Evolutionary conservation across 2,329 filamentous ascomycete genomes (phyloP).

Genomic region (Phialemonium atrogriseum): DNA sequence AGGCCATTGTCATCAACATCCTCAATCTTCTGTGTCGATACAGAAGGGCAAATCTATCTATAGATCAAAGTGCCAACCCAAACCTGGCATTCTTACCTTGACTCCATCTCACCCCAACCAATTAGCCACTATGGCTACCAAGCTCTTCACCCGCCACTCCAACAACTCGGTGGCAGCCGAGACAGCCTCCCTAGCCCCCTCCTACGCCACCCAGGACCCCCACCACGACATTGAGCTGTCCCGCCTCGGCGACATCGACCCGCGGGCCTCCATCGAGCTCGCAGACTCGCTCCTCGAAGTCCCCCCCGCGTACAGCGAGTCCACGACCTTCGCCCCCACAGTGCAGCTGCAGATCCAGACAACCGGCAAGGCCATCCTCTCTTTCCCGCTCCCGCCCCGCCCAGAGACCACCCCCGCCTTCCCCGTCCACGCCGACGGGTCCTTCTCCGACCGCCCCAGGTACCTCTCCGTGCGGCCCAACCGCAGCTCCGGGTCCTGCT

Average conservation of each 20-base stretch:
- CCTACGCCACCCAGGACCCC: slow-evolving; percentile 1
- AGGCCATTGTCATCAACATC: background rate
- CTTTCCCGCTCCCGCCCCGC: slow-evolving; percentile 29
- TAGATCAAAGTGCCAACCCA: background rate
- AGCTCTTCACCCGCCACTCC: background rate
- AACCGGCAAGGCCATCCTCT: slow-evolving; percentile 31
- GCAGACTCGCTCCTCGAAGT: slow-evolving; percentile 6
- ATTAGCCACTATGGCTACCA: background rate
- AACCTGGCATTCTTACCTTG: background rate
- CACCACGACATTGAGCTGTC: background rate
- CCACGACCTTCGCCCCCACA: slow-evolving; percentile 30
- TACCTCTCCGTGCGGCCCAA: slow-evolving; percentile 44
- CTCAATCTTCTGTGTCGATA: no score
- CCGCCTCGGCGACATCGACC: background rate
- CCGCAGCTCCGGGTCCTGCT: slow-evolving; percentile 37
- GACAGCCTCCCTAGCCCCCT: background rate
- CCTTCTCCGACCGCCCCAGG: background rate
- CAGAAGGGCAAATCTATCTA: no score
- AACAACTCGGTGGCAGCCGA: background rate
- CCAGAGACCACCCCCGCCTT: slow-evolving; percentile 34
- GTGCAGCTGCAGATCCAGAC: slow-evolving; percentile 40
- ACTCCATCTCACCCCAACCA: background rate
- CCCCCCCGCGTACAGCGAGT: slow-evolving; percentile 19
- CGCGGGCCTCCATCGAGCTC: background rate
- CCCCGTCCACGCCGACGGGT: slow-evolving; percentile 23